Evolutionary conservation across 176 grass and related monocot species (phyloP), one percentile per base, ranked within the genome.

Genomic region (Typha latifolia): DNA sequence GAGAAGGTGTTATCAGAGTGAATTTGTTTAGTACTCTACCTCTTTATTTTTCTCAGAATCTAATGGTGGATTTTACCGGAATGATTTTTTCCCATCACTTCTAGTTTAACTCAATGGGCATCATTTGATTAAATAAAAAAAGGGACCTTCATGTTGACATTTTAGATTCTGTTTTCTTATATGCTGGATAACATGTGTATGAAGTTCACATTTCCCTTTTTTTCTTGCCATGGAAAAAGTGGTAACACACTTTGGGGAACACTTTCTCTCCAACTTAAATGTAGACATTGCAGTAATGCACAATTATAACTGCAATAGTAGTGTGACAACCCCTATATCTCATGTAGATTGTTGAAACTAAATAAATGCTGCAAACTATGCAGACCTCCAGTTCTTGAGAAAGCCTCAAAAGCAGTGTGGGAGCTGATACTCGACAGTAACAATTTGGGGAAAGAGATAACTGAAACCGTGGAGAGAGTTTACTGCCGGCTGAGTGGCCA

Each of bases 331-430:
- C 37, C 9, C 37, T 43, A 43, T 43, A 43, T 43, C 34, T 43
- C 34, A 43, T 9, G 0, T 43, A 10, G 8, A 43, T 43, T 43
- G 37, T 27, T 51, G 15, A 63, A 49, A 3, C 26, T 22, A 49
- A 47, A 29, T 31, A 34, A 50, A 43, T 51, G 19, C 10, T 59
- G 24, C 31, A 55, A 47, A 18, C 47, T 59, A 80, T 79, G 79
- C 86, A 99, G 94, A 77, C 90, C 84, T 69, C 86, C 89, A 1
- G 86, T 99, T 65, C 89, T 99, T 55, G 94, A 99, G 70, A 99
- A 99, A 80, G 94, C 84, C 52, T 99, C 89, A 0, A 90, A 84
- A 77, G 89, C 81, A 0, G 89, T 99, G 59, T 99, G 95, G 95
- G 95, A 93, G 49, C 73, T 99, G 63, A 99, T 99, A 78, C 79